phyloP scores from a whole-genome alignment of 2,329 filamentous ascomycete genomes.

The Paecilomyces sp. region DNA sequence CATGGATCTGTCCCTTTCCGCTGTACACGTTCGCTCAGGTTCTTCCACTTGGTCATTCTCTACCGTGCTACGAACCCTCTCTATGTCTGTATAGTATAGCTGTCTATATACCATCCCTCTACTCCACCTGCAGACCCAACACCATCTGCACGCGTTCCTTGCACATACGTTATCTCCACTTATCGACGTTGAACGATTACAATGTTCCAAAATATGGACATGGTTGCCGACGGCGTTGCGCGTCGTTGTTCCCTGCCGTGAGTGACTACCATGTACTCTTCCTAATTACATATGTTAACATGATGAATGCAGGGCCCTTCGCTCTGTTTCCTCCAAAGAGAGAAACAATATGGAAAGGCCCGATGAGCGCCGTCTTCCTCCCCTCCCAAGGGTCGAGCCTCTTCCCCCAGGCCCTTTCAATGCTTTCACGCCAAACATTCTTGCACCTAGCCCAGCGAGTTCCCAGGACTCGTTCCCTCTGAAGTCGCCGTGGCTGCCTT shows the following conservation, averaged over 20 bases:
- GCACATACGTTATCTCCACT: background rate
- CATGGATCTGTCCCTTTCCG: background rate
- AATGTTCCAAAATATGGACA: conserved; percentile 25
- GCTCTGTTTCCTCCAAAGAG: conserved; percentile 14
- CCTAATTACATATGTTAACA: conserved; percentile 3
- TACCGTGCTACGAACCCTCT: background rate
- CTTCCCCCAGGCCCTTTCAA: conserved; percentile 32
- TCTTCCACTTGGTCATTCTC: conserved; percentile 1
- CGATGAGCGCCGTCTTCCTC: conserved; percentile 29
- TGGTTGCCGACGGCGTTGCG: conserved; percentile 19
- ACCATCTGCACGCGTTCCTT: background rate
- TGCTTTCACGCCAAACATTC: conserved; percentile 21
- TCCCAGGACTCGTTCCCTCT: conserved; percentile 26
- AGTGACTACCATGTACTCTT: conserved; percentile 9
- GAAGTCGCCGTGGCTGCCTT: conserved; percentile 23
- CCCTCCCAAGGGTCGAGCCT: conserved; percentile 29
- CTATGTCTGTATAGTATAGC: background rate
- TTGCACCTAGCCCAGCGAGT: conserved; percentile 24
- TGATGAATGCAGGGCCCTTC: conserved; percentile 11
- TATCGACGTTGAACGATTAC: background rate
- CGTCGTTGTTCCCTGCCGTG: conserved; percentile 31
- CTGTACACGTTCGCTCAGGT: conserved; percentile 3
- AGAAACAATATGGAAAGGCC: conserved; percentile 18
- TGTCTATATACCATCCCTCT: conserved; percentile 1
- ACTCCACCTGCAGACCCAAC: background rate